Conservation (phyloP, 2,329 filamentous ascomycete species). For the Colletotrichum eremochloae region DNA sequence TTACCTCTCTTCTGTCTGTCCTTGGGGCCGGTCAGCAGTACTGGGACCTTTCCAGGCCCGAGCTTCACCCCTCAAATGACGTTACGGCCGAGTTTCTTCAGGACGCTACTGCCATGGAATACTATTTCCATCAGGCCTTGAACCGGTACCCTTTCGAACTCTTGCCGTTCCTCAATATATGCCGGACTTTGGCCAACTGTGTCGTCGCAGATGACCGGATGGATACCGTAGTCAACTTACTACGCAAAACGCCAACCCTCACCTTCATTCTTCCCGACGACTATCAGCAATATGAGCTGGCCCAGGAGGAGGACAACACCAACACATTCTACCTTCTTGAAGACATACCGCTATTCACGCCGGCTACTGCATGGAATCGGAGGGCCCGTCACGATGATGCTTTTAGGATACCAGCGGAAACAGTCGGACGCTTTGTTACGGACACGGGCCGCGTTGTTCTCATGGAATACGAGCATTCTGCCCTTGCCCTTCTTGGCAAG, state of each 20-base stretch:
- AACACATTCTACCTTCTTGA: constrained; percentile 80
- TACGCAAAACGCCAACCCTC: constrained; percentile 79
- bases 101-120: constrained; percentile 61
- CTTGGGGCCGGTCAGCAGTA: constrained; percentile 68
- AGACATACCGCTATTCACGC: constrained; percentile 73
- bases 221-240: constrained; percentile 71
- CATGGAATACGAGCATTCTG: constrained; percentile 84
- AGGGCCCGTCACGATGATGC: constrained; percentile 60
- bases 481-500: constrained; percentile 82
- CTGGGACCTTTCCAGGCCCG: constrained; percentile 63
- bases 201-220: constrained; percentile 51
- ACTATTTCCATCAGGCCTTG: constrained; percentile 76
- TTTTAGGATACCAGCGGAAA: constrained; percentile 76
- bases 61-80: constrained; percentile 31
- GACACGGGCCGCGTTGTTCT: constrained; percentile 82
- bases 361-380: constrained; percentile 60
- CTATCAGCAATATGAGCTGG: constrained; percentile 82
- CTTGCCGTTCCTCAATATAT: constrained; percentile 80
- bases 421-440: constrained; percentile 79
- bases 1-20: constrained; percentile 75
- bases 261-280: constrained; percentile 81
- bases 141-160: constrained; percentile 90
- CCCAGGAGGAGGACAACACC: constrained; percentile 87
- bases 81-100: constrained; percentile 34
- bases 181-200: constrained; percentile 69